Percentiles rank a stretch among this genome's conserved stretches.
Evolutionary conservation across 129 eudicot genomes (phyloP).

Genomic region (Flaveria brownii): DNA sequence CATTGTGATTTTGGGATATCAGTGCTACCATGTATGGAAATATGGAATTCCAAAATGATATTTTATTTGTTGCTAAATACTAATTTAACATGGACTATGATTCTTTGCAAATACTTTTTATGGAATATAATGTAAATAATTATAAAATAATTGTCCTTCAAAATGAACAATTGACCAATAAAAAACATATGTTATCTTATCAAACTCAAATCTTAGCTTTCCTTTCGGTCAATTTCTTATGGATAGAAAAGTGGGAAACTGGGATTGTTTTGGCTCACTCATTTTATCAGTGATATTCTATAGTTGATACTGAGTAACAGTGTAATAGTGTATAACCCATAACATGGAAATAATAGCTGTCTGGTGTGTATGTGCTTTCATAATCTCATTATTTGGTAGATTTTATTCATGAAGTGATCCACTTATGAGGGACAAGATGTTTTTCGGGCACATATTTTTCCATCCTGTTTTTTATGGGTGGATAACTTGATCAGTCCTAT

Average conservation of each 20-base stretch:
- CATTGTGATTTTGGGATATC: conserved; percentile 1
- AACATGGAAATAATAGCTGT: not conserved
- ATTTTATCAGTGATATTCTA: not conserved
- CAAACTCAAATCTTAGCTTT: no score
- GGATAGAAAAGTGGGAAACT: not conserved
- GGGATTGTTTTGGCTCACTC: not conserved
- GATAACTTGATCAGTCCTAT: conserved; percentile 6
- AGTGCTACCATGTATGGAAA: not conserved
- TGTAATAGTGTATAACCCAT: not conserved
- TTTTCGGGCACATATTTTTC: not conserved
- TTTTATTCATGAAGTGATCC: not conserved
- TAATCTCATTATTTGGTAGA: not conserved
- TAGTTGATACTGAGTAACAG: not conserved
- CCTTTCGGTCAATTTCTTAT: not conserved
- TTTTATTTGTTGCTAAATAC: not conserved
- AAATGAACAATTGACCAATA: not conserved
- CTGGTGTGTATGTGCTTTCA: conserved; percentile 8
- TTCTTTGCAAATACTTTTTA: not conserved
- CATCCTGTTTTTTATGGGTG: not conserved
- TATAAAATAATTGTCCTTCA: not conserved
- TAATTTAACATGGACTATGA: not conserved
- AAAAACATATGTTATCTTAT: not conserved
- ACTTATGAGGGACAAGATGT: conserved; percentile 3
- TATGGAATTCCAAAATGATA: not conserved
- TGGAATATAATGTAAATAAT: not conserved